These are phyloP conservation scores for Botrytis fragariae DNA, from an alignment of 2,329 filamentous ascomycete species.

Conservation along the genomic window DNA sequence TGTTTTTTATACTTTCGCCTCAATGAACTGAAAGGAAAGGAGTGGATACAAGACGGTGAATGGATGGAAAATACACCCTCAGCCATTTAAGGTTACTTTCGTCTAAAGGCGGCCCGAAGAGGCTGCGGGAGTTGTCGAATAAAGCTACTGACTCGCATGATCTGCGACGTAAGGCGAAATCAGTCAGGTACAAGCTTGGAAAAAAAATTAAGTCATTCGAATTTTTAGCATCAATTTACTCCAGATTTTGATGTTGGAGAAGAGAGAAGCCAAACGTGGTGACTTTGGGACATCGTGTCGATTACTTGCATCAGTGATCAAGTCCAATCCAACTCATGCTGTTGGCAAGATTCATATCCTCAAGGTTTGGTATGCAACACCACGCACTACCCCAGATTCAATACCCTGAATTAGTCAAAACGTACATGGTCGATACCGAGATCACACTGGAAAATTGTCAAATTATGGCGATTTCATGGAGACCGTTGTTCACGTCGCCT, in stretches of 20 bases:
- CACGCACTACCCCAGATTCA: slow-evolving; percentile 14
- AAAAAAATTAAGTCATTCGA: not conserved
- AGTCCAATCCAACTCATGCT: not conserved
- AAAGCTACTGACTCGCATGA: slow-evolving; percentile 4
- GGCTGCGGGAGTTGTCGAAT: slow-evolving; percentile 1
- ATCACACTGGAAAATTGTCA: not conserved
- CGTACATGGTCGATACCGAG: not conserved
- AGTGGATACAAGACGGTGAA: not conserved
- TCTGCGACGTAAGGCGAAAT: not conserved
- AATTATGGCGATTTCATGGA: not conserved
- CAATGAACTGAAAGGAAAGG: not conserved
- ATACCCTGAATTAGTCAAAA: slow-evolving; percentile 4
- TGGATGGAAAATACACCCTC: not conserved
- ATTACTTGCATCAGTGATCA: not conserved
- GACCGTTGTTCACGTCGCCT: not conserved
- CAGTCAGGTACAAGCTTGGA: not conserved
- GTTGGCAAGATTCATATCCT: not conserved
- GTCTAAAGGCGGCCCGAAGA: not conserved
- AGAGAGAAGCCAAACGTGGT: not conserved
- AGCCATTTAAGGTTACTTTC: not conserved
- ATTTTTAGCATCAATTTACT: slow-evolving; percentile 3
- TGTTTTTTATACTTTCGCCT: not conserved
- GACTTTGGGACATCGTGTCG: not conserved
- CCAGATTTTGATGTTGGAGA: not conserved
- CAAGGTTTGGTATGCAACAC: slow-evolving; percentile 5